Evolutionary conservation across 495 filamentous ascomycete genomes (phyloP), one percentile per base, ranked within the genome.

Genomic region (Aspergillus baeticus): DNA sequence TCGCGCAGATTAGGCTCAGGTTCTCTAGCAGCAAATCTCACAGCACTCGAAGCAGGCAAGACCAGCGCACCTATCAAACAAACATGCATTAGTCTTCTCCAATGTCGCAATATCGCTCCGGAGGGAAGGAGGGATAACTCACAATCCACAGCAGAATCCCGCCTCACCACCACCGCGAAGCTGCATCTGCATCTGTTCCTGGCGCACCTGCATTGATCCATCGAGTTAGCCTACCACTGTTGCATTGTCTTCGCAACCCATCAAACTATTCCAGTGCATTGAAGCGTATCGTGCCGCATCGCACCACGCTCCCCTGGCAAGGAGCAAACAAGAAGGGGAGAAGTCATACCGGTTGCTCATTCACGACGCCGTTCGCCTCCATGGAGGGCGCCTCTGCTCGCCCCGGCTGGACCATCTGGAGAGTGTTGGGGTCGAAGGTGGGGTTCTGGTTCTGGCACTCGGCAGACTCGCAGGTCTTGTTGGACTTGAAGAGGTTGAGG

Each of bases 141-240:
- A 78, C 75, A 76, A 17, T 66, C 75, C 75, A 49, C 75, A 78
- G 69, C 75, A 78, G 43, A 77, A 55, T 17, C 70, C 75, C 29
- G 70, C 69, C 6, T 56, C 68, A 52, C 66, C 69, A 59, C 75
- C 75, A 58, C 75, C 73, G 35, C 75, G 75, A n/a, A 78, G 66
- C 51, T 66, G 67, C 69, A 74, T 68, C 20, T 62, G 36, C 65
- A 70, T 70, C 15, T 68, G 57, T 52, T 76, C 69, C 29, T 74
- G 63, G 33, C 66, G 62, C 47, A 63, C 54, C 72, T 78, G 46
- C n/a, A 47, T 5, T 8, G 17, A 23, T 6, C 10, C n/a, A n/a
- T n/a, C n/a, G n/a, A 39, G 20, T 23, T 21, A 29, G 13, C 26
- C 22, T n/a, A n/a, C n/a, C n/a, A n/a, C n/a, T n/a, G n/a, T n/a